Evolutionary conservation across 2,329 filamentous ascomycete species (phyloP).

Genomic region (Botrytis squamosa): DNA sequence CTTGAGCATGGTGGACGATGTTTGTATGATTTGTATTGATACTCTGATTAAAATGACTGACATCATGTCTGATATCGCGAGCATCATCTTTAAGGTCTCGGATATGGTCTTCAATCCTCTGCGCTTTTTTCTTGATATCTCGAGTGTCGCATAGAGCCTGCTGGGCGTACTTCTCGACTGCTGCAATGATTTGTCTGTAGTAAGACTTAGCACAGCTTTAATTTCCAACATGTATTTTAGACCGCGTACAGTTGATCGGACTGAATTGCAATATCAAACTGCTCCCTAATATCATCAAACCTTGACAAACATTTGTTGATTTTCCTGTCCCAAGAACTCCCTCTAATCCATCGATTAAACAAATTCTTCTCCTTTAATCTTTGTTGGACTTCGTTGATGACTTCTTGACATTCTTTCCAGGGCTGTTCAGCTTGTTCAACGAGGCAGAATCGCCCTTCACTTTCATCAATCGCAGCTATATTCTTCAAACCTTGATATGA

Average conservation of each 20-base stretch:
- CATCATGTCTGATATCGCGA: not conserved
- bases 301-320: not conserved
- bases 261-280: constrained; percentile 8
- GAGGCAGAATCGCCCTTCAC: not conserved
- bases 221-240: not conserved
- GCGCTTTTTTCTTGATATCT: not conserved
- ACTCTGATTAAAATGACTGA: not conserved
- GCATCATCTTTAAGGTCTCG: not conserved
- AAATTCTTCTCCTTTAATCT: constrained; percentile 2
- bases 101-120: not conserved
- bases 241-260: constrained; percentile 2
- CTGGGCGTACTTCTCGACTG: not conserved
- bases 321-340: not conserved
- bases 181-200: not conserved
- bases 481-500: not conserved
- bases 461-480: not conserved
- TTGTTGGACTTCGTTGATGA: not conserved
- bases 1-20: not conserved
- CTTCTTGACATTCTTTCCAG: not conserved
- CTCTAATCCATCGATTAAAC: not conserved
- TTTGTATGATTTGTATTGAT: not conserved
- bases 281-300: not conserved
- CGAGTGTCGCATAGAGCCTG: not conserved
- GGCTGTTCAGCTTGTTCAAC: not conserved
- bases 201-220: not conserved